These are phyloP conservation scores for Pogostemon cablin DNA, from an alignment of 257 asterid genomes.

Conservation along the genomic window DNA sequence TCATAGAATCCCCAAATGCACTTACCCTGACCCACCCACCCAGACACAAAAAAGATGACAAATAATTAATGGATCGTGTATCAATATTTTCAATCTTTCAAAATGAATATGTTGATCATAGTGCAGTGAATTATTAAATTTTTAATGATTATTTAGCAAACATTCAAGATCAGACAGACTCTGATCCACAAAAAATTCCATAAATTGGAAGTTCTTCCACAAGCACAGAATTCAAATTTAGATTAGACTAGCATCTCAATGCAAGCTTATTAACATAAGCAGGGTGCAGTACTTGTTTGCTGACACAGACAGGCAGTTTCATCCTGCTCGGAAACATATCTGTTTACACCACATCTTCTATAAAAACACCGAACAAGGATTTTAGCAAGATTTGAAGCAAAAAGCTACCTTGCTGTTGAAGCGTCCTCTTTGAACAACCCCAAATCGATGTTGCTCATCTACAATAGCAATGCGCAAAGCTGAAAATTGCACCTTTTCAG, in stretches of 20 bases:
- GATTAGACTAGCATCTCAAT: background rate
- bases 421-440: conserved; percentile 94
- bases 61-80: too few species aligned
- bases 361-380: conserved; percentile 17
- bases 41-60: too few species aligned
- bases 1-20: too few species aligned
- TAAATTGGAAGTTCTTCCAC: too few species aligned
- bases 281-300: background rate
- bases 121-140: too few species aligned
- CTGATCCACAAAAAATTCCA: too few species aligned
- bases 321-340: conserved; percentile 6
- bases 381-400: conserved; percentile 27
- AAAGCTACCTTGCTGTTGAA: conserved; percentile 88
- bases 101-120: too few species aligned
- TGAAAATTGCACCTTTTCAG: conserved; percentile 85
- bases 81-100: too few species aligned
- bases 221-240: too few species aligned
- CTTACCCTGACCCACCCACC: too few species aligned
- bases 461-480: conserved; percentile 86
- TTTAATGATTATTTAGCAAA: too few species aligned
- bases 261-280: background rate
- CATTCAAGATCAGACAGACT: too few species aligned
- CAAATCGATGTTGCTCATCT: conserved; percentile 97
- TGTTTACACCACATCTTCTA: conserved; percentile 1
- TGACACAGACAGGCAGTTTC: conserved; percentile 23